Evolutionary conservation across 306 rosid species (phyloP).

Genomic region (Cyamopsis tetragonoloba): DNA sequence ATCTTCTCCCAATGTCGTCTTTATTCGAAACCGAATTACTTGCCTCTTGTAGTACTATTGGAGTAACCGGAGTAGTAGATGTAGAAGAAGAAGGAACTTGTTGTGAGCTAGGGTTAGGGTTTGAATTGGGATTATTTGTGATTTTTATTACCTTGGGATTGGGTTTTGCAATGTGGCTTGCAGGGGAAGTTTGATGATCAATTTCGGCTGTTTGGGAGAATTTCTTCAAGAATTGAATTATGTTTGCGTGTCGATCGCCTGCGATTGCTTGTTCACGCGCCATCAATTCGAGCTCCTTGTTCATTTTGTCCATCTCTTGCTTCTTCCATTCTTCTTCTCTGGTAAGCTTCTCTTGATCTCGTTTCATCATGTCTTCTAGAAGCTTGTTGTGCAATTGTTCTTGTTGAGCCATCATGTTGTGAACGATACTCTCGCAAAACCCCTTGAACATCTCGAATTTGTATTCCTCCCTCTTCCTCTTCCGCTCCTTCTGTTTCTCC

Average conservation of each 20-base stretch:
- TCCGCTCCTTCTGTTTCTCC: slow-evolving; percentile 8
- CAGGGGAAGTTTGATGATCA: not conserved
- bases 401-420: slow-evolving; percentile 74
- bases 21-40: not conserved
- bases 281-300: slow-evolving; percentile 79
- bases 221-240: slow-evolving; percentile 64
- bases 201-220: slow-evolving; percentile 4
- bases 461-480: slow-evolving; percentile 55
- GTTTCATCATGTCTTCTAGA: slow-evolving; percentile 60
- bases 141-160: slow-evolving; percentile 6
- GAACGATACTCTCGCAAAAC: slow-evolving; percentile 69
- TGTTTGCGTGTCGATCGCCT: slow-evolving; percentile 62
- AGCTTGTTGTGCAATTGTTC: slow-evolving; percentile 78
- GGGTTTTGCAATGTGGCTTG: not conserved
- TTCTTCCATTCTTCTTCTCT: slow-evolving; percentile 88
- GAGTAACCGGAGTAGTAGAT: not conserved
- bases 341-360: slow-evolving; percentile 64
- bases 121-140: too few species aligned
- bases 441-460: slow-evolving; percentile 66
- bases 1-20: slow-evolving; percentile 72
- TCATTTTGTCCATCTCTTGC: slow-evolving; percentile 73
- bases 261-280: slow-evolving; percentile 72
- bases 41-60: not conserved
- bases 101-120: slow-evolving; percentile 49
- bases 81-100: slow-evolving; percentile 18